Evolutionary conservation across 768 basidiomycete species (phyloP), one percentile per base, ranked within the genome.

Genomic region (Tulasnella sp.): DNA sequence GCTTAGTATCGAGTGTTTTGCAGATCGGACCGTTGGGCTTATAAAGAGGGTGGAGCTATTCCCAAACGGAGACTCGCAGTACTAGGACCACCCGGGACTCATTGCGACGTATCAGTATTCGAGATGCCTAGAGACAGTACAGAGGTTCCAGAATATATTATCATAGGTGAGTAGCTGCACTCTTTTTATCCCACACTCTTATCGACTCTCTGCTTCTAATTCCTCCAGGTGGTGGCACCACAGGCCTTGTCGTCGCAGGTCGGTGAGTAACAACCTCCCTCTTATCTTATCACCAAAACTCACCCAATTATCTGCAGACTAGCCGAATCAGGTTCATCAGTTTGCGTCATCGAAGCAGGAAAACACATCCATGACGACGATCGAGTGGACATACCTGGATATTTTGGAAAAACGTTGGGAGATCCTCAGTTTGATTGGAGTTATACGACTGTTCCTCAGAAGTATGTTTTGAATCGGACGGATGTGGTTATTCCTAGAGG

Each of bases 401-500:
- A 49, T 37, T 49, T 49, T 49, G 37, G 22, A 22, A 42, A 49
- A 31, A 42, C 37, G 2, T 27, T 49, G 19, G 39, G 48, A 15
- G 48, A 49, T 39, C 19, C 37, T 10, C 15, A 41, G 12, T 39
- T 49, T 15, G 48, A 49, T 27, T 49, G 48, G 48, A 16, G 37
- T 27, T 49, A 39, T n/a, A 32, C 25, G 20, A 49, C 48, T 19
- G 6, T 39, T 20, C 39, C 48, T 13, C 48, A 49, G 32, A n/a
- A n/a, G n/a, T 25, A 22, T 8, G 48, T 35, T 35, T 39, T 49
- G 2, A 39, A 27, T 27, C 37, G 48, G 9, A 22, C 37, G 25
- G 32, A 40, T 25, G 35, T 49, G 15, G 37, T 39, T 22, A 19
- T 49, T 6, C 48, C 48, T 49, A 35, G 54, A n/a, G 54, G 54